These are phyloP conservation scores for Blastobotrys persicus DNA, from an alignment of 1,139 yeast species.

Conservation along the genomic window DNA sequence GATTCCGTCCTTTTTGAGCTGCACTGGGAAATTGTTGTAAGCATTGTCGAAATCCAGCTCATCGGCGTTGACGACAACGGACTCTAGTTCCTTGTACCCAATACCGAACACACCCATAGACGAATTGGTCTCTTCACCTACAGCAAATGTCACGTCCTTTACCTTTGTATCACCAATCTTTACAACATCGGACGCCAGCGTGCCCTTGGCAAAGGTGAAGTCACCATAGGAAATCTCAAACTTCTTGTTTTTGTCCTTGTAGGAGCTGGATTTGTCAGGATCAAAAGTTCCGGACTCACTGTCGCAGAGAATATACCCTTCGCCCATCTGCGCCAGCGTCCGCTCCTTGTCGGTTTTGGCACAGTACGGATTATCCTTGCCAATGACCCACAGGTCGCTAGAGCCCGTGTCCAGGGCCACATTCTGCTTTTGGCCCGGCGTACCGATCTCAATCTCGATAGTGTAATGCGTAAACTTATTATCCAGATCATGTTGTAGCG, in stretches of 20 bases:
- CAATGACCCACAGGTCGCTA: constrained; percentile 61
- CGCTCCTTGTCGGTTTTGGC: not conserved
- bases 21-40: constrained; percentile 21
- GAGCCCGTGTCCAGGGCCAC: constrained; percentile 68
- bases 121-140: constrained; percentile 46
- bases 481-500: not conserved
- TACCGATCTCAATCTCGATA: constrained; percentile 51
- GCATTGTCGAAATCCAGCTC: not conserved
- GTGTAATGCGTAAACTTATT: constrained; percentile 34
- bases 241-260: constrained; percentile 13
- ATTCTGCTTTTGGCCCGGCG: constrained; percentile 50
- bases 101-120: constrained; percentile 52
- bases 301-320: not conserved
- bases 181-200: constrained; percentile 49
- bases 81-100: constrained; percentile 42
- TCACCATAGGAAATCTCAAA: constrained; percentile 61
- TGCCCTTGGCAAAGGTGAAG: constrained; percentile 44
- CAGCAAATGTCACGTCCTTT: constrained; percentile 44
- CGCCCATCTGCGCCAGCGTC: not conserved
- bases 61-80: constrained; percentile 44
- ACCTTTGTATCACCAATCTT: constrained; percentile 37
- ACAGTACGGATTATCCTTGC: constrained; percentile 24
- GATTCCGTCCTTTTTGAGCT: constrained; percentile 45
- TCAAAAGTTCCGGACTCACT: constrained; percentile 6
- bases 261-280: not conserved